Percentiles rank a stretch among this genome's conserved stretches.
Conservation (phyloP, 1,284 basidiomycete species). For the Prillingera fragicola region DNA sequence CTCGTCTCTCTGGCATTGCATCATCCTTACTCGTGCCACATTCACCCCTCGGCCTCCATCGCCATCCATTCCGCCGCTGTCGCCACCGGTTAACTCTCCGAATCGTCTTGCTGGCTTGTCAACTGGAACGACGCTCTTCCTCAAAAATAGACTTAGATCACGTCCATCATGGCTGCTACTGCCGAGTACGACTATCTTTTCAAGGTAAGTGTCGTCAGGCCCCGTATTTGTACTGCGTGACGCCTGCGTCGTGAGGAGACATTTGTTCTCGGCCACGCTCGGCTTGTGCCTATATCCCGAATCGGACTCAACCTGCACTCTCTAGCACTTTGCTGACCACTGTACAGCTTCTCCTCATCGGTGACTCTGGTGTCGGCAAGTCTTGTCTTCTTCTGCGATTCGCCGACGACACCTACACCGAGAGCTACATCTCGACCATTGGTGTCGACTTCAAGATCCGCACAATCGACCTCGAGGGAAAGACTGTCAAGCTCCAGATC, state of each 20-base stretch:
- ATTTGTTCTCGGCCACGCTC: neutral
- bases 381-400: slow-evolving; percentile 97
- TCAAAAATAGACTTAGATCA: neutral
- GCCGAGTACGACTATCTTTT: slow-evolving; percentile 97
- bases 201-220: slow-evolving; percentile 53
- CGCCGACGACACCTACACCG: slow-evolving; percentile 98
- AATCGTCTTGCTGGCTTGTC: neutral
- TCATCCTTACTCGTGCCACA: neutral
- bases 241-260: neutral
- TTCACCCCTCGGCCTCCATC: neutral
- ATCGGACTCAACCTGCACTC: neutral
- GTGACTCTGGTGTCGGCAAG: slow-evolving; percentile 91
- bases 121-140: neutral
- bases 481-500: slow-evolving; percentile 99
- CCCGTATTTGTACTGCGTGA: neutral
- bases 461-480: slow-evolving; percentile 98
- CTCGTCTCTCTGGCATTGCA: neutral
- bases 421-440: slow-evolving; percentile 98
- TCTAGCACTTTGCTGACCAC: neutral
- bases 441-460: slow-evolving; percentile 99
- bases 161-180: slow-evolving; percentile 49
- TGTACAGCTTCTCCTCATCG: slow-evolving; percentile 59
- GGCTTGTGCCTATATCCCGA: neutral
- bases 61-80: neutral
- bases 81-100: neutral